Evolutionary conservation across 495 filamentous ascomycete species (phyloP), one percentile per base, ranked within the genome.

Genomic region (Aspergillus biplanus): DNA sequence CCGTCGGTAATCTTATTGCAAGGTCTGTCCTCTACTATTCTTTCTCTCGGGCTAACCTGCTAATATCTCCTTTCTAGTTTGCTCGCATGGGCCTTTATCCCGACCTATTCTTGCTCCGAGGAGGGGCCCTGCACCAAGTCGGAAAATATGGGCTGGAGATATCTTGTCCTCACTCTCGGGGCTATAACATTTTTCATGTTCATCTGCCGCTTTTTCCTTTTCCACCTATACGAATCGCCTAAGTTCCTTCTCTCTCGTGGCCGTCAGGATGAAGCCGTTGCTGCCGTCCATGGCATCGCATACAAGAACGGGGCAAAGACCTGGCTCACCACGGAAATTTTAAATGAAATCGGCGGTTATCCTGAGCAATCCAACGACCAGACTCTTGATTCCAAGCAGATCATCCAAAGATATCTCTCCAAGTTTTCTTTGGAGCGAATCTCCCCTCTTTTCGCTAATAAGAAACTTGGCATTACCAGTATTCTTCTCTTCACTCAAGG

Each of bases 101-200:
- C 83, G 5, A 82, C 80, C 46, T 87, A 75, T 67, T 76, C 74
- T 37, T 87, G 85, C 58, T 46, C 61, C 11, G 16, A n/a, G 3
- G 44, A 42, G 1, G 61, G 61, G 15, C 61, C 61, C 4, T 93
- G 91, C 69, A 82, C 78, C 18, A 78, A 78, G 66, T 71, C 70
- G 15, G 72, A 86, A 49, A 93, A 92, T 64, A 89, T 88, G 87
- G 92, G 92, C 54, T 96, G 92, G 92, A 81, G 92, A 39, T 96
- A 93, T 64, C 81, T 93, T 58, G 76, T 89, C 62, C 78, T 91
- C 47, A 82, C 85, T 7, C 80, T 92, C 59, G 92, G 92, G 33
- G 87, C 85, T 4, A 71, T 95, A 31, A 93, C 90, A 1, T 78
- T 94, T 33, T 58, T 82, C 59, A 84, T 86, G 80, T 94, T 92